These are phyloP conservation scores for Ustilaginoidea virens DNA, from an alignment of 2,329 filamentous ascomycete genomes.

Conservation along the genomic window DNA sequence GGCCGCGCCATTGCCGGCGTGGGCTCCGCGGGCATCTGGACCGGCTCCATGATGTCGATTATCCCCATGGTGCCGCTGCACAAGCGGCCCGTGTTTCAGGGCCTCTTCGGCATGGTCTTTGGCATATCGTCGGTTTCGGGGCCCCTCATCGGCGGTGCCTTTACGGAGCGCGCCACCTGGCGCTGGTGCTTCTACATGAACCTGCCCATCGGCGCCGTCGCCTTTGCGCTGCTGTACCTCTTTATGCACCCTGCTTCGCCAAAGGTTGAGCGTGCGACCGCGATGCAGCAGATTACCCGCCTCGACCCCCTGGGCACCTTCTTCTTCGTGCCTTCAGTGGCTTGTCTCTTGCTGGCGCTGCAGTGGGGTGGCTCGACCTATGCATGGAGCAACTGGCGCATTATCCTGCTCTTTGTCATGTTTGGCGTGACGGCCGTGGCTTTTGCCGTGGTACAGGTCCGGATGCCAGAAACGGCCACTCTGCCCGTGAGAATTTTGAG, in stretches of 20 bases:
- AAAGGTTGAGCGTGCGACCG: constrained; percentile 12
- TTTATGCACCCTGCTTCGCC: constrained; percentile 28
- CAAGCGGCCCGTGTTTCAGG: constrained; percentile 42
- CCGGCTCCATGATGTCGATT: constrained; percentile 39
- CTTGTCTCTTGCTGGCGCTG: constrained; percentile 45
- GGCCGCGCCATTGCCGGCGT: constrained; percentile 41
- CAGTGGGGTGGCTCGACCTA: constrained; percentile 46
- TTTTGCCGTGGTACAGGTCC: constrained; percentile 36
- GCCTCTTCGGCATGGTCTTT: constrained; percentile 38
- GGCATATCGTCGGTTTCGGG: constrained; percentile 38
- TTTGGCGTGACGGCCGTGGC: constrained; percentile 29
- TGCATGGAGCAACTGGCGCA: constrained; percentile 34
- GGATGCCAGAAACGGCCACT: constrained; percentile 39
- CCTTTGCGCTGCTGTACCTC: constrained; percentile 31
- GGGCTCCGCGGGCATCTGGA: constrained; percentile 41
- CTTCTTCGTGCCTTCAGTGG: constrained; percentile 42
- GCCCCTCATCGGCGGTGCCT: constrained; percentile 37
- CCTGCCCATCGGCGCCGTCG: constrained; percentile 37
- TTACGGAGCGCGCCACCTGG: constrained; percentile 33
- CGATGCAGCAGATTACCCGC: constrained; percentile 29
- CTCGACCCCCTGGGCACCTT: constrained; percentile 44
- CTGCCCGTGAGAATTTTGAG: constrained; percentile 38
- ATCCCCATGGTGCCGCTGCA: constrained; percentile 43
- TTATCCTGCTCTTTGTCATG: constrained; percentile 36
- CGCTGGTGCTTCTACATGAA: constrained; percentile 46